Evolutionary conservation across 306 rosid genomes (phyloP).

Genomic region (Dryas alaskensis): DNA sequence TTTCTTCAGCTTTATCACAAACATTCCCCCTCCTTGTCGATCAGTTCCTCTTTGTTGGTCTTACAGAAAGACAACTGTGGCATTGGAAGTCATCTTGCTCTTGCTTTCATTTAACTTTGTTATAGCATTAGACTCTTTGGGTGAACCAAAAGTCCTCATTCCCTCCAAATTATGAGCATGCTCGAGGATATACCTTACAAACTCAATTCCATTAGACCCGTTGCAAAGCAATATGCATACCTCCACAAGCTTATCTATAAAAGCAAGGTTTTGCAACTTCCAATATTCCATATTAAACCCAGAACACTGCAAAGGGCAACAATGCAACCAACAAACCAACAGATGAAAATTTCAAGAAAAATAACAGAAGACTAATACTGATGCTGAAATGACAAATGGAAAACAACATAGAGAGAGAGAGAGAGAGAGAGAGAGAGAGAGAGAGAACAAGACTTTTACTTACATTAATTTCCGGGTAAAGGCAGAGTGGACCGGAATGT

Average conservation of each 20-base stretch:
- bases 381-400: not conserved
- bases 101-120: not conserved
- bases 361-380: not conserved
- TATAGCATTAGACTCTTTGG: not conserved
- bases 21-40: no score
- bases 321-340: not conserved
- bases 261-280: not conserved
- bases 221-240: not conserved
- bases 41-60: not conserved
- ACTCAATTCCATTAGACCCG: not conserved
- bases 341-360: not conserved
- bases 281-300: not conserved
- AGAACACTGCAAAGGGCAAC: constrained; percentile 4
- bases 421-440: not conserved
- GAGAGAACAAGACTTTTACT: not conserved
- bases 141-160: not conserved
- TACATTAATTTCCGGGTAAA: not conserved
- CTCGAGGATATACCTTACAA: not conserved
- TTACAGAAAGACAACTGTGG: not conserved
- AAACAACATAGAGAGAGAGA: not conserved
- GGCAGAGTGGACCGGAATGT: not conserved
- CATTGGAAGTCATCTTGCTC: not conserved
- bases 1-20: no score
- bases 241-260: not conserved
- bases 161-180: not conserved